Evolutionary conservation across 352 stramenopile species (phyloP).

Genomic region (Sclerospora graminicola): DNA sequence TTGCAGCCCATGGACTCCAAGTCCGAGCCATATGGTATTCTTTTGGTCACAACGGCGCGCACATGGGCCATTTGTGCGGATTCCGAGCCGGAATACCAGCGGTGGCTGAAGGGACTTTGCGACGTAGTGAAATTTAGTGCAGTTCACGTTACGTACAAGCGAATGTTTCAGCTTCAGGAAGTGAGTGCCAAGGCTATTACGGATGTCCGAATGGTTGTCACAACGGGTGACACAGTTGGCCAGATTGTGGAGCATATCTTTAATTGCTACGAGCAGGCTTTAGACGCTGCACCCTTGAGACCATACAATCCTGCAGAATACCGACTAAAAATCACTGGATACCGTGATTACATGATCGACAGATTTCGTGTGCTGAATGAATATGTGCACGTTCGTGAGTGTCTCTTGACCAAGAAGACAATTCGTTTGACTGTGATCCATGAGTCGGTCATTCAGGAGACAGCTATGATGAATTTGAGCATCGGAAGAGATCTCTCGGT

Average conservation of each 20-base stretch:
- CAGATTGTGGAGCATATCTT: conserved; percentile 86
- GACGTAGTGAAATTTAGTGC: conserved; percentile 71
- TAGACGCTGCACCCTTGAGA: conserved; percentile 61
- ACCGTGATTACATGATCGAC: conserved; percentile 81
- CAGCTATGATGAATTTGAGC: conserved; percentile 62
- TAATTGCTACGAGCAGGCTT: conserved; percentile 76
- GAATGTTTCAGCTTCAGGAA: conserved; percentile 79
- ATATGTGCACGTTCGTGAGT: conserved; percentile 83
- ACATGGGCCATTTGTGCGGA: conserved; percentile 73
- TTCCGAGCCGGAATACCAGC: conserved; percentile 63
- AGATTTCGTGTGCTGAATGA: conserved; percentile 75
- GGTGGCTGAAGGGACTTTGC: conserved; percentile 75
- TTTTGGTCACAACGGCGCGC: conserved; percentile 62
- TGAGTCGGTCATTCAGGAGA: conserved; percentile 79
- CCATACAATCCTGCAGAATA: conserved; percentile 78
- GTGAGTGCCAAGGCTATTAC: conserved; percentile 75
- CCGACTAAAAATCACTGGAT: conserved; percentile 78
- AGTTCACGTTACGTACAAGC: conserved; percentile 69
- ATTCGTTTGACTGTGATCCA: conserved; percentile 79
- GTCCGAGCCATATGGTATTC: conserved; percentile 61
- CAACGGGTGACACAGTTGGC: conserved; percentile 70
- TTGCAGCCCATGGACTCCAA: conserved; percentile 63
- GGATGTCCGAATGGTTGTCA: conserved; percentile 80
- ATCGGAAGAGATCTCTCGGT: conserved; percentile 55
- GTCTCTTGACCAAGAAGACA: conserved; percentile 78